These are phyloP conservation scores for Scorias spongiosa DNA, from an alignment of 2,329 filamentous ascomycete genomes.

Conservation along the genomic window DNA sequence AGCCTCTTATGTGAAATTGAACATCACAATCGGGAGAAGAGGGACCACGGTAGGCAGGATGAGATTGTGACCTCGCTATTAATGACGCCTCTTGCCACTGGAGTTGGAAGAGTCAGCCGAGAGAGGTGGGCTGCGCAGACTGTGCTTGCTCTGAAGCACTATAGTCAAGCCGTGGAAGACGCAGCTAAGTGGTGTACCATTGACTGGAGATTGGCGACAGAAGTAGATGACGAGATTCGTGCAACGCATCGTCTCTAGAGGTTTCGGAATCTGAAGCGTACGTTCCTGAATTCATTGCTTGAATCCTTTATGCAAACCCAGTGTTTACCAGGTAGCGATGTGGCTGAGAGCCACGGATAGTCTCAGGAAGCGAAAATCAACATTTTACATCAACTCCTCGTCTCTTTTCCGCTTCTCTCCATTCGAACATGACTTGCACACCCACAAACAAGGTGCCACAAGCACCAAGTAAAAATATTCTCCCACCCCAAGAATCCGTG, in stretches of 20 bases:
- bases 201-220: slow-evolving; percentile 20
- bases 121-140: slow-evolving; percentile 36
- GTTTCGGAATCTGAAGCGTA: no score
- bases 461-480: slow-evolving; percentile 56
- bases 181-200: slow-evolving; percentile 29
- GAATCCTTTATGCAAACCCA: no score
- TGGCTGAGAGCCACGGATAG: no score
- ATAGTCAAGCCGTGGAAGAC: slow-evolving; percentile 30
- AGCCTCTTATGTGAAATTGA: slow-evolving; percentile 35
- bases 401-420: slow-evolving; percentile 69
- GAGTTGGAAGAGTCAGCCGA: slow-evolving; percentile 30
- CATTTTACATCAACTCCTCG: slow-evolving; percentile 74
- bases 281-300: no score
- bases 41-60: slow-evolving; percentile 1
- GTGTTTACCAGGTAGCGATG: no score
- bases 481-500: slow-evolving; percentile 57
- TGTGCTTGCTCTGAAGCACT: slow-evolving; percentile 38
- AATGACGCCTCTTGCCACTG: slow-evolving; percentile 39
- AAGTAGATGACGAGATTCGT: slow-evolving; percentile 14
- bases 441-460: slow-evolving; percentile 68
- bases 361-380: slow-evolving; percentile 22
- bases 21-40: slow-evolving; percentile 27
- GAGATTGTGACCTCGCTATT: slow-evolving; percentile 29
- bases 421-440: slow-evolving; percentile 91
- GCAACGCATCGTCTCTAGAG: neutral